Evolutionary conservation across 495 filamentous ascomycete genomes (phyloP), one percentile per base, ranked within the genome.

Genomic region (Aspergillus indologenus): DNA sequence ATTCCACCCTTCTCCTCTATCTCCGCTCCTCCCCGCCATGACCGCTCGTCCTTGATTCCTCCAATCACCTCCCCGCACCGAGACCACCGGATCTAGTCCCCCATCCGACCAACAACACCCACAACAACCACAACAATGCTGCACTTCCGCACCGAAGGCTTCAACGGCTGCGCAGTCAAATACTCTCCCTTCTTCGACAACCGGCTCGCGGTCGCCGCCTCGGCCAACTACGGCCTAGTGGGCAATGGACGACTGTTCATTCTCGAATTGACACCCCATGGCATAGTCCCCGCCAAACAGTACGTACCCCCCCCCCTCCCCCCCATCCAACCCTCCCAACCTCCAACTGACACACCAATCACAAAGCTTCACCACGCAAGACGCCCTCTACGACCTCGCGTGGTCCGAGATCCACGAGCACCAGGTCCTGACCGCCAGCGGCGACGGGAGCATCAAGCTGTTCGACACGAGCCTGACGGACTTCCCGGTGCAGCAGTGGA

Each of bases 131-230:
- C 24, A 12, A 65, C 55, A 57, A 96, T 98, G 93, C 86, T 97
- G 61, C 90, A 96, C 73, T 96, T 86, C 75, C 89, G 89, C 62
- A 98, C 94, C 21, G 82, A 90, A 63, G 93, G 92, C 72, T 96
- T 85, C 83, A 94, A 96, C 72, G 93, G 92, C 63, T 95, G 92
- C 73, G 87, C 89, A 63, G 90, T 96, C 66, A 96, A 96, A 74
- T 98, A 96, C 81, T 97, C 93, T 20, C 92, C 94, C 40, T 98
- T 96, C 81, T 94, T 93, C 79, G 93, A 97, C 76, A 92, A 89
- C 52, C 87, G 92, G 34, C 82, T 98, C 22, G 95, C 94, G 49
- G 90, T 95, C 60, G 87, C 89, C 23, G 83, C 90, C 5, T 85
- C 90, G 8, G 85, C 92, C 45, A 96, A 98, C 77, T 98, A 92